These are phyloP conservation scores for Dendryphion nanum DNA, from an alignment of 2,329 filamentous ascomycete genomes.

Conservation along the genomic window DNA sequence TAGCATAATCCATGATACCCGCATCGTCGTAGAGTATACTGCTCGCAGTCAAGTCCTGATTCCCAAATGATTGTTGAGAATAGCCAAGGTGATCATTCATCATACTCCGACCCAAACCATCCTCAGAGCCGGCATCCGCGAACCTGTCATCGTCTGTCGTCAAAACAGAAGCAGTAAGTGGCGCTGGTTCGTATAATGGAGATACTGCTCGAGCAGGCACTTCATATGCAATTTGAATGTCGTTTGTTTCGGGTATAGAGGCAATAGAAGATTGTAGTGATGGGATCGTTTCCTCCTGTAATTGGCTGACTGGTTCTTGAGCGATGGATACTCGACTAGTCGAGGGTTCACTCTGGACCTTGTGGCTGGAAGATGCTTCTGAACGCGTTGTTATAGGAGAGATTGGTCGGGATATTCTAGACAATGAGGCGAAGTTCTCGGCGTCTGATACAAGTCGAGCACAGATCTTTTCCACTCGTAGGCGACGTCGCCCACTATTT, in stretches of 20 bases:
- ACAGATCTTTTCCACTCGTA: conserved; percentile 62
- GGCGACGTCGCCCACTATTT: conserved; percentile 64
- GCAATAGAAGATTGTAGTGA: too few relatives aligned
- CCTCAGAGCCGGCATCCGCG: conserved; percentile 42
- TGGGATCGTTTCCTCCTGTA: too few relatives aligned
- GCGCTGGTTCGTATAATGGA: too few relatives aligned
- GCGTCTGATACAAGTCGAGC: conserved; percentile 67
- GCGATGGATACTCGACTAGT: conserved; percentile 9
- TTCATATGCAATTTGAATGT: too few relatives aligned
- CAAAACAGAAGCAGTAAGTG: conserved; percentile 23
- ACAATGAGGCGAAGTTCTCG: conserved; percentile 61
- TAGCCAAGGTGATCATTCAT: conserved; percentile 8
- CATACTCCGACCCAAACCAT: conserved; percentile 19
- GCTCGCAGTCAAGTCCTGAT: conserved; percentile 21
- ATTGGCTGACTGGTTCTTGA: too few relatives aligned
- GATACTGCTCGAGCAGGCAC: too few relatives aligned
- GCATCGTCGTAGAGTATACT: conserved; percentile 36
- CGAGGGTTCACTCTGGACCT: conserved; percentile 16
- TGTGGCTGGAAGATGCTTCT: conserved; percentile 20
- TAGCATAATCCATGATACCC: conserved; percentile 31
- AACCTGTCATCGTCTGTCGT: conserved; percentile 42
- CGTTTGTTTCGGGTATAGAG: too few relatives aligned
- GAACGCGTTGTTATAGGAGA: conserved; percentile 57
- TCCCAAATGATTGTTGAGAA: conserved; percentile 9
- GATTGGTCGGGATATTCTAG: conserved; percentile 57